Base-by-base conservation (phyloP, 2,329 filamentous ascomycete species). In the Colletotrichum neosansevieriae region DNA sequence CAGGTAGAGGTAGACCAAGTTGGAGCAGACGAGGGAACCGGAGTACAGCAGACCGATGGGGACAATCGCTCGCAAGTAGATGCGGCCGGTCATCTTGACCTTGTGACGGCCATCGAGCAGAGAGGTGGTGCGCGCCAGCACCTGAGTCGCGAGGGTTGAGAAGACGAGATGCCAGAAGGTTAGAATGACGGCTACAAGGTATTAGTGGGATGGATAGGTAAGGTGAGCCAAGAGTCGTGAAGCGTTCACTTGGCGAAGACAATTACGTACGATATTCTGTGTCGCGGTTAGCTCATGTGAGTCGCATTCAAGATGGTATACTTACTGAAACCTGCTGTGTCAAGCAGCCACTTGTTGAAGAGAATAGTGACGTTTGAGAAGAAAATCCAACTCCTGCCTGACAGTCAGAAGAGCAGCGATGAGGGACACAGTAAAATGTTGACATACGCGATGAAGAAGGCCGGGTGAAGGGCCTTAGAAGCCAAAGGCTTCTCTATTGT, bases 271-370 rank as follows among this genome's bases (percentile, higher is more conserved):
- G 83, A 73, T 82, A 85, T 74, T 78, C 81, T 82, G 71, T 11
- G 42, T 47, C 4, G 12, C 54, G 50, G 72, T 76, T 70, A 76
- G 73, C 50, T 63, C 61, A 50, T 42, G 21, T 29, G 7, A 9
- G 17, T 44, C 34, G 3, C n/a, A 15, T 40, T 2, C 15, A 10
- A 32, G 5, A 32, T 12, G 54, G 29, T 53, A 10, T 57, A 71
- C 91, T 84, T 82, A 93, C 91, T 86, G 80, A 95, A 95, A 65
- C 91, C 87, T 75, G 87, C 87, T 70, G 88, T 89, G 76, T 93
- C 89, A 68, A 97, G 86, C 57, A 97, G 88, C 88, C 92, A 94
- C 83, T 97, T 97, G 85, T 97, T 97, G 86, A 97, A 97, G 70
- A 97, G 83, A 76, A 97, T 97, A 70, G 94, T 94, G 74, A 88